Evolutionary conservation across 305 asterid species (phyloP), one percentile per base, ranked within the genome.

Genomic region (Solanum hybrid): DNA sequence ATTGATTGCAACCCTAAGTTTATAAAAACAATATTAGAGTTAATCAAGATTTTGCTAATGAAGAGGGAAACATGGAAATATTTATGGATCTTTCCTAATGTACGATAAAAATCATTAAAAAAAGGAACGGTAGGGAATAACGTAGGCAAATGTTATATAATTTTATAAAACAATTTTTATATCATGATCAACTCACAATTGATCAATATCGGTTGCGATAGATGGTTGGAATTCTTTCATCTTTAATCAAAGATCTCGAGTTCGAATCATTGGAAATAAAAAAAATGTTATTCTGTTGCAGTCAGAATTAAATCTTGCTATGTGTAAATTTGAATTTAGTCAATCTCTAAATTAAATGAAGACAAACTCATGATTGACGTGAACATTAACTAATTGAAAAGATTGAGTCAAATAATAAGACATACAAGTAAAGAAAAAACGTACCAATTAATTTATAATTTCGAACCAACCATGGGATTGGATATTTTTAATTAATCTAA

Each of bases 341-440:
- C 17, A 0, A 26, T 4, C 17, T 69, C 17, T 10, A 60, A 60
- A 56, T 56, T 17, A 56, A 56, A 10, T 66, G 1, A 10, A 66
- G 3, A 19, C 27, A 69, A 34, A 26, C 78, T 38, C 42, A 76
- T 86, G 75, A 82, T 82, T 84, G 75, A 84, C 73, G 87, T 36
- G 78, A 79, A 40, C 85, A 66, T 40, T n/a, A 72, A 24, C 31
- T 10, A 6, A 40, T 82, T 17, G 32, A 66, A 78, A 37, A 51
- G 73, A 81, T 81, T 56, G 29, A 81, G 91, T 81, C 86, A 90
- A 87, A 90, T 80, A 87, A 90, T 90, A 73, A 88, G 88, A 90
- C 91, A 82, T 37, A 42, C 36, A 81, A 37, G 32, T n/a, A 69
- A 40, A n/a, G 32, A 78, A 27, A 42, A 72, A 19, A 86, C 26